Evolutionary conservation across 192 early-diverging fungal species (phyloP).

Genomic region (Gonapodya prolifera): DNA sequence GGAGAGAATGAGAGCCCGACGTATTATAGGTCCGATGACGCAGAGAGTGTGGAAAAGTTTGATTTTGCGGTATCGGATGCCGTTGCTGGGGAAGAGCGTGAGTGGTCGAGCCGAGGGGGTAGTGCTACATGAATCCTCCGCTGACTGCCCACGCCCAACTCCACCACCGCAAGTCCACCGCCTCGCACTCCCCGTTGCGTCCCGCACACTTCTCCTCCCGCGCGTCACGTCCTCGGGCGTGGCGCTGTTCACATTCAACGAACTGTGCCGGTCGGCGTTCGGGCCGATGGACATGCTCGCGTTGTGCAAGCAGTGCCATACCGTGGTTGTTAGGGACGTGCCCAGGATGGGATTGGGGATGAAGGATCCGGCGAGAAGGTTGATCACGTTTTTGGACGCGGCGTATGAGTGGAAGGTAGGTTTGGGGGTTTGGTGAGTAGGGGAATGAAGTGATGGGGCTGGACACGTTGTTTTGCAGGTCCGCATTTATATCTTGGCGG

Average conservation of each 20-base stretch:
- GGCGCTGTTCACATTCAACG: neutral
- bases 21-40: neutral
- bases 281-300: neutral
- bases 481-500: neutral
- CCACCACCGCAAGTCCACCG: neutral
- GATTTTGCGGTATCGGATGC: neutral
- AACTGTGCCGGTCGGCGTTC: neutral
- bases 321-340: neutral
- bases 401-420: neutral
- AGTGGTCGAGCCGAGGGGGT: neutral
- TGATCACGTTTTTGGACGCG: constrained; percentile 2
- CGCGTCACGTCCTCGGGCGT: neutral
- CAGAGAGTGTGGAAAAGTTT: neutral
- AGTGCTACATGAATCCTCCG: neutral
- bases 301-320: neutral
- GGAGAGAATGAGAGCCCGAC: neutral
- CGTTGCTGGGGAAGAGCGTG: neutral
- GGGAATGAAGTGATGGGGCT: neutral
- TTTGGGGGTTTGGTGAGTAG: neutral
- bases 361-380: neutral
- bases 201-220: neutral
- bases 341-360: neutral
- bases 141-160: neutral
- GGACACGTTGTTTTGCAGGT: neutral
- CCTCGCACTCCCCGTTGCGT: neutral